Evolutionary conservation across 805 yeast genomes (phyloP), one percentile per base, ranked within the genome.

Genomic region (Candida chauliodis): DNA sequence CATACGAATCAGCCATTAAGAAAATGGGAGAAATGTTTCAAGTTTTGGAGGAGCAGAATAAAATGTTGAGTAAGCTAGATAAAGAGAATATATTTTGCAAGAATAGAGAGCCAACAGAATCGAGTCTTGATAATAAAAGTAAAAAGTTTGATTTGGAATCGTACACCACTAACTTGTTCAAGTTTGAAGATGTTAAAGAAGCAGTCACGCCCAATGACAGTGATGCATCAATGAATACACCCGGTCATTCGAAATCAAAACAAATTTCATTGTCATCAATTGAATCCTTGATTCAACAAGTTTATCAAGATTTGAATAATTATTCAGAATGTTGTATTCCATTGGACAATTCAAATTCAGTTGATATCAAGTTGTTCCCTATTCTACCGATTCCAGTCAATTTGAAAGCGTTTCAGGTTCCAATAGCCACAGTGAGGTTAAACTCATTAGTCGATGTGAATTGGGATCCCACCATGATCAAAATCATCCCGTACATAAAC

Each of bases 401-500:
- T 34, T 65, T 93, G 16, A 71, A 79, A 35, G 78, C 95, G 0
- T 85, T 71, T 50, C 95, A 91, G 57, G 99, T 93, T 1, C 99
- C 99, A 0, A 77, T 90, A 4, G 78, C 95, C n/a, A 81, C 91
- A 0, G 95, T 93, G 1, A 79, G 80, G 37, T 63, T 93, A 23
- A 73, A 73, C 20, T 65, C 75, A 26, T 68, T 93, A 44, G 81
- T 87, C 30, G 99, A 93, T 58, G 83, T 85, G 7, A 83, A 85
- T 51, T 93, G 99, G 97, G 99, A 93, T 59, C 97, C 97, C 1
- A 91, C 98, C 2, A 84, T 93, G 93, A 69, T 88, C 32, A 82
- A 84, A 48, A 85, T 93, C 17, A 62, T 87, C 8, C 96, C 96
- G 0, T 84, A 71, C 48, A 87, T 93, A 35, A 79, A 93, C 52